phyloP scores from a whole-genome alignment of 2,329 filamentous ascomycete genomes.

The Cytospora leucostoma region DNA sequence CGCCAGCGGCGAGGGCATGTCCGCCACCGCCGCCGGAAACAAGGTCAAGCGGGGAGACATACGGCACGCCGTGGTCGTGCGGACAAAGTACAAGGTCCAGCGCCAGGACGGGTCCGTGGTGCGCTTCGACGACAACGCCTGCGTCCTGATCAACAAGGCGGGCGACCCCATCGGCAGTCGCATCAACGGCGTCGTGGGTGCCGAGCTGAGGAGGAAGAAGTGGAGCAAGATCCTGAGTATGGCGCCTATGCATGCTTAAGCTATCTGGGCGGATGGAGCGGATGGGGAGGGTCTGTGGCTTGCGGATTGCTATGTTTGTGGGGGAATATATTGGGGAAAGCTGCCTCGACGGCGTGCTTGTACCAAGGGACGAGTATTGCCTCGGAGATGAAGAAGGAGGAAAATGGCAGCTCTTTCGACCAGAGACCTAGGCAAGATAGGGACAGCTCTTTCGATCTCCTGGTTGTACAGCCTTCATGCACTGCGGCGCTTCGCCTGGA shows the following conservation, averaged over 20 bases:
- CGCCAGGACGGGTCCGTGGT: slow-evolving; percentile 87
- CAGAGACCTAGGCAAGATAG: not conserved
- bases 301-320: not conserved
- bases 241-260: slow-evolving; percentile 69
- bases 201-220: slow-evolving; percentile 85
- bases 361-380: not conserved
- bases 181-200: slow-evolving; percentile 87
- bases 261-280: not conserved
- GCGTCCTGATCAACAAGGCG: slow-evolving; percentile 94
- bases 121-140: slow-evolving; percentile 96
- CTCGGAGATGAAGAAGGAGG: not conserved
- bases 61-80: slow-evolving; percentile 91
- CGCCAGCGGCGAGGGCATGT: slow-evolving; percentile 69
- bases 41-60: slow-evolving; percentile 98
- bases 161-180: slow-evolving; percentile 93
- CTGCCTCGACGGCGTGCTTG: not conserved
- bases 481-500: not conserved
- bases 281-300: too few species aligned
- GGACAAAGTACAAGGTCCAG: slow-evolving; percentile 84
- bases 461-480: too few species aligned
- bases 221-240: slow-evolving; percentile 99
- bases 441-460: too few species aligned
- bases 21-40: slow-evolving; percentile 74
- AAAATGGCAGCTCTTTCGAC: not conserved
- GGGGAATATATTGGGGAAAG: too few species aligned